phyloP scores from a whole-genome alignment of 2,329 filamentous ascomycete genomes.

The Trichoderma brevicompactum region DNA sequence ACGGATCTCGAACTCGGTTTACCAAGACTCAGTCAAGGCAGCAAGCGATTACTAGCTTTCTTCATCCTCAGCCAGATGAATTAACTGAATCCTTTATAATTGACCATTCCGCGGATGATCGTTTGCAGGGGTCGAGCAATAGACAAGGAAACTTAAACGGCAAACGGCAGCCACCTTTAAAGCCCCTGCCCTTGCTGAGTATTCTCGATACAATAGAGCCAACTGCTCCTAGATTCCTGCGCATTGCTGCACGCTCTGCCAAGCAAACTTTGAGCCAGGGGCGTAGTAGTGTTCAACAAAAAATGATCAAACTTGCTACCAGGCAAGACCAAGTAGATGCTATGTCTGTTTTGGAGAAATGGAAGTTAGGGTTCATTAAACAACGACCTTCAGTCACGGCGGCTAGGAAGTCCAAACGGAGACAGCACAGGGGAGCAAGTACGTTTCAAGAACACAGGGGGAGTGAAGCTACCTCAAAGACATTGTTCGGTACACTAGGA shows the following conservation, averaged over 20 bases:
- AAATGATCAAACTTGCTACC: conserved; percentile 64
- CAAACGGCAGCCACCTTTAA: conserved; percentile 28
- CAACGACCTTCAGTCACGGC: conserved; percentile 45
- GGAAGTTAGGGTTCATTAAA: conserved; percentile 59
- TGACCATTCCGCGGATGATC: background rate
- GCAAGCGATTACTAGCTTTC: conserved; percentile 41
- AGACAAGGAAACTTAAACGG: conserved; percentile 21
- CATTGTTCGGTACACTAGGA: conserved; percentile 1
- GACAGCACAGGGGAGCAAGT: conserved; percentile 30
- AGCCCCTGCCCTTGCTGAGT: conserved; percentile 54
- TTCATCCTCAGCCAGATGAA: conserved; percentile 25
- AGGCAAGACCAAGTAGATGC: conserved; percentile 65
- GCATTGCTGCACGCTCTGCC: conserved; percentile 63
- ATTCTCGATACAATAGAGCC: conserved; percentile 64
- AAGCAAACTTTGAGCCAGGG: conserved; percentile 54
- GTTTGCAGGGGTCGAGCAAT: background rate
- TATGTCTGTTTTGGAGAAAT: conserved; percentile 55
- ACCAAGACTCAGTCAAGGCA: conserved; percentile 36
- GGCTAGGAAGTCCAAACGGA: conserved; percentile 31
- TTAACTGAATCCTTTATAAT: background rate
- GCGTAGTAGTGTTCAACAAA: conserved; percentile 58
- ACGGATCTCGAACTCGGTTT: conserved; percentile 31
- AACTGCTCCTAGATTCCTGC: conserved; percentile 61
- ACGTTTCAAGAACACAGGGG: conserved; percentile 25
- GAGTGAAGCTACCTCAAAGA: background rate